A percentile compares a stretch with the other conserved stretches of the same genome.
Conservation (phyloP, 106 monocot species). For the Vanilla planifolia region DNA sequence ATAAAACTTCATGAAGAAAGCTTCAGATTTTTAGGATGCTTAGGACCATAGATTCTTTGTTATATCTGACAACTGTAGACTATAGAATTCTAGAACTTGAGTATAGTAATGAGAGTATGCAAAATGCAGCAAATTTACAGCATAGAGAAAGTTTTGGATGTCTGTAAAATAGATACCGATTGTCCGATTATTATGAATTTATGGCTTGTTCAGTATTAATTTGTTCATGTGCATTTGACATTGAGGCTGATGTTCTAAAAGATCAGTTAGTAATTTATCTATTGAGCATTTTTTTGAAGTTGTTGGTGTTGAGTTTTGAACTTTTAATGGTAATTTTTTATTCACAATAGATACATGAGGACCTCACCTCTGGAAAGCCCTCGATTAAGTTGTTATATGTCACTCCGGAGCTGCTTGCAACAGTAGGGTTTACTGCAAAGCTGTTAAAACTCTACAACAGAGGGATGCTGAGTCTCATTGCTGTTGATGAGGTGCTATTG, state of each 20-base stretch:
- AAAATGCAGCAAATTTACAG: too few relatives aligned
- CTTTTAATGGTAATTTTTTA: background rate
- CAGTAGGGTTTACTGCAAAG: constrained; percentile 59
- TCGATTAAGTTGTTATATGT: constrained; percentile 76
- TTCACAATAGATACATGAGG: constrained; percentile 67
- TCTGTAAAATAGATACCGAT: too few relatives aligned
- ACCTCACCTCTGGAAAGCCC: constrained; percentile 74
- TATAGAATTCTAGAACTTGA: too few relatives aligned
- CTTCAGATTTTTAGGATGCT: too few relatives aligned
- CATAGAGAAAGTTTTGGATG: too few relatives aligned
- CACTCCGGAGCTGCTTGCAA: constrained; percentile 87
- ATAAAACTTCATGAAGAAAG: too few relatives aligned
- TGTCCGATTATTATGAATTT: background rate
- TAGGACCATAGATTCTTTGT: too few relatives aligned
- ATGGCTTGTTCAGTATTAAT: background rate
- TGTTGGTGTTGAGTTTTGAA: background rate
- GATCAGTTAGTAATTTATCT: background rate
- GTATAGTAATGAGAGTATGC: too few relatives aligned
- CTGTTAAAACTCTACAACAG: constrained; percentile 64
- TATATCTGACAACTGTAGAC: too few relatives aligned
- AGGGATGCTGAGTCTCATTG: constrained; percentile 69
- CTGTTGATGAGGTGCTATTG: constrained; percentile 78
- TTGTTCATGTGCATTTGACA: background rate
- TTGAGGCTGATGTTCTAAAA: background rate
- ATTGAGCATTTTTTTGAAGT: background rate